Conservation (phyloP, 805 yeast genomes). For the Candida michaelii region DNA sequence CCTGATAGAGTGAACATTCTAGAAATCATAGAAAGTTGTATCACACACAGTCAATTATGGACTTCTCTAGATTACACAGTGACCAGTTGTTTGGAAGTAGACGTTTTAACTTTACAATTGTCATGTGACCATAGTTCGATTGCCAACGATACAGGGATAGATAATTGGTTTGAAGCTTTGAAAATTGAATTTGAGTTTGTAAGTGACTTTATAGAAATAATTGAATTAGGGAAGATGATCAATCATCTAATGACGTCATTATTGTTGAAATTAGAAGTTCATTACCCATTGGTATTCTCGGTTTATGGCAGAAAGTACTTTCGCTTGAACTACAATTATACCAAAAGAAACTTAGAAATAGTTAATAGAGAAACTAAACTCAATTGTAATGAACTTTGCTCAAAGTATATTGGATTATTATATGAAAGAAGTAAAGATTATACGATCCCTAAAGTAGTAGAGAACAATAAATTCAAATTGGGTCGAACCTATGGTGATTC, state of each 20-base stretch:
- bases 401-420: background rate
- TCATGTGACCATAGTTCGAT: constrained; percentile 1
- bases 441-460: background rate
- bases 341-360: constrained; percentile 9
- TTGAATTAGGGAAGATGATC: background rate
- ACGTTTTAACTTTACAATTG: background rate
- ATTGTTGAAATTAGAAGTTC: constrained; percentile 26
- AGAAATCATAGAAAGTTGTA: constrained; percentile 6
- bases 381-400: background rate
- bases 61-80: background rate
- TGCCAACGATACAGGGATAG: background rate
- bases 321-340: constrained; percentile 3
- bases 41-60: constrained; percentile 1
- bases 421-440: background rate
- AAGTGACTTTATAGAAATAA: background rate
- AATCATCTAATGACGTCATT: constrained; percentile 18
- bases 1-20: background rate
- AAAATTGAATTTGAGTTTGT: background rate
- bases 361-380: background rate
- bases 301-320: constrained; percentile 27
- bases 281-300: constrained; percentile 33
- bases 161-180: background rate
- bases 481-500: too few relatives aligned
- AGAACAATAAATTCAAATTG: background rate
- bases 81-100: background rate